Evolutionary conservation across 1,284 basidiomycete genomes (phyloP).

Genomic region (Rhodotorula sp.): DNA sequence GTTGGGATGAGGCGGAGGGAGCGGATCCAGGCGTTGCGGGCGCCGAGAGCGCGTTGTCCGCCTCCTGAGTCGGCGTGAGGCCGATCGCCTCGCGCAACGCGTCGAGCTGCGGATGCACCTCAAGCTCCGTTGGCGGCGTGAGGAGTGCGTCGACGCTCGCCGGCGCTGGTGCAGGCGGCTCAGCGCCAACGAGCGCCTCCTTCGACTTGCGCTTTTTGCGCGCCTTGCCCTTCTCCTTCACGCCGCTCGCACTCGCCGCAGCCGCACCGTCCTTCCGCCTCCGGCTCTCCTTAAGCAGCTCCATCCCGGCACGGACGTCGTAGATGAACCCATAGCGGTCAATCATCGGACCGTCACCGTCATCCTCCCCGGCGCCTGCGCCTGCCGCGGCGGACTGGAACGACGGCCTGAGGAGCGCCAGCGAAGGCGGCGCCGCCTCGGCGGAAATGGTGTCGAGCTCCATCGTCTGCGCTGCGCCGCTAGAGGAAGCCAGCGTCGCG

Average conservation of each 20-base stretch:
- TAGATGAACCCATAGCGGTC: conserved; percentile 96
- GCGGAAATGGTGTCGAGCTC: conserved; percentile 90
- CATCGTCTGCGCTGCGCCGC: conserved; percentile 59
- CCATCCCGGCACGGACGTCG: conserved; percentile 75
- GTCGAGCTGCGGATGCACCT: conserved; percentile 40
- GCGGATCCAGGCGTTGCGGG: background rate
- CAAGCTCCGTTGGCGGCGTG: conserved; percentile 24
- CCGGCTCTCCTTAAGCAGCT: conserved; percentile 64
- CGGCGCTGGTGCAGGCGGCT: background rate
- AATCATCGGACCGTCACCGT: conserved; percentile 69
- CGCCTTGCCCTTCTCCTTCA: conserved; percentile 5
- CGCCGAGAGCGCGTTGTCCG: conserved; percentile 1
- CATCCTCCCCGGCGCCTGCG: conserved; percentile 54
- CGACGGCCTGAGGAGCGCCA: conserved; percentile 56
- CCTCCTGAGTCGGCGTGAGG: conserved; percentile 26
- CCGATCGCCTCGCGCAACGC: conserved; percentile 43
- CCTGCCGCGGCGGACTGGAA: conserved; percentile 43
- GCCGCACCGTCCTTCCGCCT: conserved; percentile 62
- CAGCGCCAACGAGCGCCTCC: background rate
- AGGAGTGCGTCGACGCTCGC: conserved; percentile 4
- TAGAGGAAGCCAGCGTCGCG: conserved; percentile 1
- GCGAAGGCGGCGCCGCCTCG: conserved; percentile 76
- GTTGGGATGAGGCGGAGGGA: background rate
- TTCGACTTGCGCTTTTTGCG: background rate
- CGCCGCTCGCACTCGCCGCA: background rate